Evolutionary conservation across 2,329 filamentous ascomycete genomes (phyloP).

Genomic region (Monosporascus sp.): DNA sequence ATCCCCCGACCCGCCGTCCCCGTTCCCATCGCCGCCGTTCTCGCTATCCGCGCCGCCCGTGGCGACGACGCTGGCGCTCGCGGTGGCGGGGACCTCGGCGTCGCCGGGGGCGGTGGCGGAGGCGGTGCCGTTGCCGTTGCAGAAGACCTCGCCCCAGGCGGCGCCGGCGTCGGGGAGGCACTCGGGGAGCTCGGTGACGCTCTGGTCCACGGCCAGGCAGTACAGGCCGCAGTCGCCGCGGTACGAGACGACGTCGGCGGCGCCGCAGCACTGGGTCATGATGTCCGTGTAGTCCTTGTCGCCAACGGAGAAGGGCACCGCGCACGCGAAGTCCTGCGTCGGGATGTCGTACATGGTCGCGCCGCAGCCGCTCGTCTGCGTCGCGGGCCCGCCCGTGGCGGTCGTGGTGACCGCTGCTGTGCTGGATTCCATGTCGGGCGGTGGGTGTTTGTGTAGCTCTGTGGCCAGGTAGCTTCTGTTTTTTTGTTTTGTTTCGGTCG

Average conservation of each 20-base stretch:
- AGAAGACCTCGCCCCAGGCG: conserved; percentile 36
- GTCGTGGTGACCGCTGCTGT: conserved; percentile 10
- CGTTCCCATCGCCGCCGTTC: conserved; percentile 4
- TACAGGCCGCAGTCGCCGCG: conserved; percentile 44
- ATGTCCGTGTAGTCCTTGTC: conserved; percentile 36
- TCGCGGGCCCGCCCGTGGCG: conserved; percentile 13
- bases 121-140: conserved; percentile 31
- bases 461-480: too few relatives aligned
- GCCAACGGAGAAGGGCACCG: conserved; percentile 24
- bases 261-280: conserved; percentile 41
- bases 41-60: conserved; percentile 21
- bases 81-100: conserved; percentile 24
- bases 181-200: conserved; percentile 26
- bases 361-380: conserved; percentile 17
- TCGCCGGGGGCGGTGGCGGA: conserved; percentile 33
- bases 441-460: too few relatives aligned
- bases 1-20: conserved; percentile 4
- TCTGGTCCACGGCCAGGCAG: conserved; percentile 40
- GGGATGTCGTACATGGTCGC: conserved; percentile 38
- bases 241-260: conserved; percentile 40
- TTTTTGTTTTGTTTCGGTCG: too few relatives aligned
- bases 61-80: conserved; percentile 27
- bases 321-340: conserved; percentile 39
- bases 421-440: too few relatives aligned
- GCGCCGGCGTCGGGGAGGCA: conserved; percentile 38